Percentiles rank a stretch among this genome's conserved stretches.
phyloP scores from a whole-genome alignment of 2,329 filamentous ascomycete species.

The Paramyrothecium roridum region DNA sequence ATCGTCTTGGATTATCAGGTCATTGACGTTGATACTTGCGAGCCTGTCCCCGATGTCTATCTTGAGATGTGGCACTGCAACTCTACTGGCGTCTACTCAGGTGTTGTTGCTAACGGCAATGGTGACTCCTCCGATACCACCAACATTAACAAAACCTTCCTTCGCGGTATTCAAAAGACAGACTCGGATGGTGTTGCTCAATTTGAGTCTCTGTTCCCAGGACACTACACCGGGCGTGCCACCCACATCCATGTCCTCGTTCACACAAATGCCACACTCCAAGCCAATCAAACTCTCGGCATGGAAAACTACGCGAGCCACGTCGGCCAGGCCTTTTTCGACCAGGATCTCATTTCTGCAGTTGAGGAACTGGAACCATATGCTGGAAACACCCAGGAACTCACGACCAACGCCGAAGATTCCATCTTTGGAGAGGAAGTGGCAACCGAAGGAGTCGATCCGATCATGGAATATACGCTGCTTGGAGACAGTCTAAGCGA shows the following conservation, averaged over 20 bases:
- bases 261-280: conserved; percentile 30
- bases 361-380: conserved; percentile 50
- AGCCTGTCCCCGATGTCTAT: conserved; percentile 35
- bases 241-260: conserved; percentile 45
- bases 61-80: conserved; percentile 46
- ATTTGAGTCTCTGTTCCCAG: conserved; percentile 40
- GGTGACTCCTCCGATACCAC: conserved; percentile 37
- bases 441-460: conserved; percentile 47
- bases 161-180: conserved; percentile 35
- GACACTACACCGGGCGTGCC: conserved; percentile 41
- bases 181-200: conserved; percentile 38
- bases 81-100: conserved; percentile 43
- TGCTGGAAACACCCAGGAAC: conserved; percentile 37
- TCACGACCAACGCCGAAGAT: conserved; percentile 53
- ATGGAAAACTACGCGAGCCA: conserved; percentile 44
- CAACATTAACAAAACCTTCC: conserved; percentile 29
- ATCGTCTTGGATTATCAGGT: conserved; percentile 41
- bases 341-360: conserved; percentile 50
- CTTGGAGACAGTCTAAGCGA: conserved; percentile 50
- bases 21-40: conserved; percentile 40
- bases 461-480: conserved; percentile 55
- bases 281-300: conserved; percentile 29
- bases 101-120: conserved; percentile 33
- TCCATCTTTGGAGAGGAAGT: conserved; percentile 41
- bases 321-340: conserved; percentile 64